Conservation (phyloP, 2,329 filamentous ascomycete genomes). For the Fusarium sp. region DNA sequence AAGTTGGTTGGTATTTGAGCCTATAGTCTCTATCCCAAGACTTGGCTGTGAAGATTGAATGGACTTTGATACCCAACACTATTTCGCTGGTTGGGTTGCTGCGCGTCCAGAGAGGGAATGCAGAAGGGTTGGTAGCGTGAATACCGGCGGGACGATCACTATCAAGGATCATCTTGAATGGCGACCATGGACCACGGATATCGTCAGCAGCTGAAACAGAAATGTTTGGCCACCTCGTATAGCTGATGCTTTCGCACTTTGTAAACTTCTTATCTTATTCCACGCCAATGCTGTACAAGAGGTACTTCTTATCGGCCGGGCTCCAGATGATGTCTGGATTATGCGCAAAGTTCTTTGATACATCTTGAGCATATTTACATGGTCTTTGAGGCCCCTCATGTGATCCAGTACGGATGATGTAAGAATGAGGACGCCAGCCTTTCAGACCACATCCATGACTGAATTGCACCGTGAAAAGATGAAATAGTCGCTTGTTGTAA, state of each 20-base stretch:
- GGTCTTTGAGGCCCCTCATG: constrained; percentile 53
- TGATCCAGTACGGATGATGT: constrained; percentile 56
- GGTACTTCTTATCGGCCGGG: constrained; percentile 52
- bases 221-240: constrained; percentile 34
- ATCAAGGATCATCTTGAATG: constrained; percentile 15
- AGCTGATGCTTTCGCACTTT: constrained; percentile 22
- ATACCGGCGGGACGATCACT: constrained; percentile 14
- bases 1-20: constrained; percentile 11
- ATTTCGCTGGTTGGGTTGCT: constrained; percentile 5
- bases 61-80: constrained; percentile 15
- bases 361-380: constrained; percentile 51
- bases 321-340: constrained; percentile 57
- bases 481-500: constrained; percentile 48
- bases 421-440: constrained; percentile 57
- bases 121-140: constrained; percentile 51
- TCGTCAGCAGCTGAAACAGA: constrained; percentile 34
- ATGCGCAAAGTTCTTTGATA: constrained; percentile 54
- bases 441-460: constrained; percentile 54
- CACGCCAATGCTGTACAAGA: constrained; percentile 55
- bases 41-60: constrained; percentile 13
- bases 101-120: constrained; percentile 45
- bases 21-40: neutral
- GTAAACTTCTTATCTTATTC: constrained; percentile 1
- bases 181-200: constrained; percentile 30
- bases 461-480: constrained; percentile 57